Base-by-base conservation (phyloP, 768 basidiomycete species). In the Suillus sp. region DNA sequence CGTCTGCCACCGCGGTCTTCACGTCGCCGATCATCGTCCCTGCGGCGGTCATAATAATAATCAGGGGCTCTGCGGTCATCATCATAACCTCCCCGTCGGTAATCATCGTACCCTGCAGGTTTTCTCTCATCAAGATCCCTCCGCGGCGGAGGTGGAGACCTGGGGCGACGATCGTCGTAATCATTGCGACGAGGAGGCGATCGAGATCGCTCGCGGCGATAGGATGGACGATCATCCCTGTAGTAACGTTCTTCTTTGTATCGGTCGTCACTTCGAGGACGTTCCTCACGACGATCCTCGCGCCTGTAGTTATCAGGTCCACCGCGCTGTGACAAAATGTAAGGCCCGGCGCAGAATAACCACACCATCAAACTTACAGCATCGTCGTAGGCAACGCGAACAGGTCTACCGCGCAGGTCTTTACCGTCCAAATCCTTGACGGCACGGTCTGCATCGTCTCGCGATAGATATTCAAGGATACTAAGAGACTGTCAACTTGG, bases 391-490 rank as follows among this genome's bases (percentile, higher is more conserved):
- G 83, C 80, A 34, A 96, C 90, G 62, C 88, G 87, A 60, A 95
- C 92, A 56, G 84, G 82, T 59, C 88, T 81, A 63, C 94, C 94
- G 68, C 94, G 92, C 51, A 97, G 87, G 68, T 97, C 95, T 68
- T 86, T 91, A 65, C 90, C 89, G 69, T 93, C 90, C 42, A 98
- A 80, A 38, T 91, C 89, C 73, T 87, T 91, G 68, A 95, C 86
- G n/a, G 96, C 96, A 66, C 91, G 89, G 45, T 98, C 95, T 51
- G 95, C 95, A 69, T 99, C 96, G 7, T 92, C 92, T 61, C 92
- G 83, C 57, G 86, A 88, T 10, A 92, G 80, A 77, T 94, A 99
- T 75, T 98, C 96, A 51, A 99, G 87, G 70, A 97, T 84, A 53
- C 96, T 99, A 54, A 30, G 50, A 3, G 18, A 34, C 9, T 4